These are phyloP conservation scores for Ceratobasidium papillatum DNA, from an alignment of 1,284 basidiomycete genomes.

Conservation along the genomic window DNA sequence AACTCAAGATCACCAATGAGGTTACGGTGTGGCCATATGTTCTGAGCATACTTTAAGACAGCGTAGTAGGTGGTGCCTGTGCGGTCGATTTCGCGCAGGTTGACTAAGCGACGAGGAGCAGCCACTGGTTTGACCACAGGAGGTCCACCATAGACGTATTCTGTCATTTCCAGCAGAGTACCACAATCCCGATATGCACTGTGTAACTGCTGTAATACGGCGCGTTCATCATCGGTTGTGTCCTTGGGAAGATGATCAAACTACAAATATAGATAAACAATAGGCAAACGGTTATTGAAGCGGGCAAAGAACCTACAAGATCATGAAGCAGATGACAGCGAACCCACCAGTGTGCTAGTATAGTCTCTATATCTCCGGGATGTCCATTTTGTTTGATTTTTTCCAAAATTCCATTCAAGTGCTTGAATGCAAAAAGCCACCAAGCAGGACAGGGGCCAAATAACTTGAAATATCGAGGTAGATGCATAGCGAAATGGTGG, in stretches of 20 bases:
- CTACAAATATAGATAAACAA: background rate
- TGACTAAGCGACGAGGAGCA: background rate
- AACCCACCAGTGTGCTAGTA: constrained; percentile 47
- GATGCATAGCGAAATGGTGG: constrained; percentile 52
- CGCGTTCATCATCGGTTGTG: background rate
- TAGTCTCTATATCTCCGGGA: background rate
- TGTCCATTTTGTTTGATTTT: constrained; percentile 50
- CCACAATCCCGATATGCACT: background rate
- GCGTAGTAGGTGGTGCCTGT: background rate
- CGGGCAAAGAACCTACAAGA: constrained; percentile 39
- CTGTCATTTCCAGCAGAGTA: background rate
- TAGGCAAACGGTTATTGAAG: background rate
- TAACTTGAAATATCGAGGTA: constrained; percentile 46
- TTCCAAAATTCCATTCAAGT: constrained; percentile 53
- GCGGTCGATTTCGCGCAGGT: background rate
- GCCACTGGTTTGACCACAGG: background rate
- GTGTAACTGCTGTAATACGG: background rate
- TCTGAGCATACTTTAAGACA: background rate
- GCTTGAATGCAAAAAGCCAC: constrained; percentile 54
- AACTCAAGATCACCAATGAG: background rate
- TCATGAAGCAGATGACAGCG: constrained; percentile 50
- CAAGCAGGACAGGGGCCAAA: constrained; percentile 54
- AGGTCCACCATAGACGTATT: background rate
- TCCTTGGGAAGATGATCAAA: background rate
- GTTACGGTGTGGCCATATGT: background rate